These are phyloP conservation scores for Thelonectria rubi DNA, from an alignment of 2,329 filamentous ascomycete species.

Conservation along the genomic window DNA sequence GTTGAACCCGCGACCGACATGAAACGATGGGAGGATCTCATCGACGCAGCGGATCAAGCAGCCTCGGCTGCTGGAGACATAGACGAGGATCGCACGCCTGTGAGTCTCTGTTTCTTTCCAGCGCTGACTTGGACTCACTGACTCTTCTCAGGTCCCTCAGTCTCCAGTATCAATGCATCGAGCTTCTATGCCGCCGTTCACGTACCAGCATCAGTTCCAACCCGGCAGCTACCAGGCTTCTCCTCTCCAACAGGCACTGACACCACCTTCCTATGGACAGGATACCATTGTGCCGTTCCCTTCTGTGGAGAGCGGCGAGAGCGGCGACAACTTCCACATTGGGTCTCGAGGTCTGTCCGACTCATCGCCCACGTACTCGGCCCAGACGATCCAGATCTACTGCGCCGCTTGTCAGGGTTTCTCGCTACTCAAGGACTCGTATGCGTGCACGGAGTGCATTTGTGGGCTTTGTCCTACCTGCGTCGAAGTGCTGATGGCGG, in stretches of 20 bases:
- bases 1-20: conserved; percentile 84
- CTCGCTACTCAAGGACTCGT: conserved; percentile 82
- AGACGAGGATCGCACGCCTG: conserved; percentile 89
- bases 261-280: conserved; percentile 77
- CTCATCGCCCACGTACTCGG: conserved; percentile 78
- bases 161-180: conserved; percentile 71
- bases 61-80: conserved; percentile 91
- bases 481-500: conserved; percentile 80
- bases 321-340: conserved; percentile 78
- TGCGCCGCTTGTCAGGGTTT: conserved; percentile 87
- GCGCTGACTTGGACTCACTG: conserved; percentile 34
- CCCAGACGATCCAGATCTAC: conserved; percentile 86
- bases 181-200: conserved; percentile 68
- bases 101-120: conserved; percentile 49
- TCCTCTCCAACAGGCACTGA: conserved; percentile 88
- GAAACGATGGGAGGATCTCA: conserved; percentile 95
- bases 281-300: conserved; percentile 83
- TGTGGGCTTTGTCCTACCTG: conserved; percentile 91
- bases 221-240: conserved; percentile 81
- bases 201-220: conserved; percentile 69
- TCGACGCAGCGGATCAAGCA: conserved; percentile 78
- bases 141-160: conserved; percentile 63
- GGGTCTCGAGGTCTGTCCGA: conserved; percentile 70
- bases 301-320: conserved; percentile 82
- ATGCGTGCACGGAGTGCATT: conserved; percentile 95